Percentiles rank a stretch among this genome's conserved stretches.
Evolutionary conservation across 352 stramenopile species (phyloP).

Genomic region (Saprolegnia parasitica): DNA sequence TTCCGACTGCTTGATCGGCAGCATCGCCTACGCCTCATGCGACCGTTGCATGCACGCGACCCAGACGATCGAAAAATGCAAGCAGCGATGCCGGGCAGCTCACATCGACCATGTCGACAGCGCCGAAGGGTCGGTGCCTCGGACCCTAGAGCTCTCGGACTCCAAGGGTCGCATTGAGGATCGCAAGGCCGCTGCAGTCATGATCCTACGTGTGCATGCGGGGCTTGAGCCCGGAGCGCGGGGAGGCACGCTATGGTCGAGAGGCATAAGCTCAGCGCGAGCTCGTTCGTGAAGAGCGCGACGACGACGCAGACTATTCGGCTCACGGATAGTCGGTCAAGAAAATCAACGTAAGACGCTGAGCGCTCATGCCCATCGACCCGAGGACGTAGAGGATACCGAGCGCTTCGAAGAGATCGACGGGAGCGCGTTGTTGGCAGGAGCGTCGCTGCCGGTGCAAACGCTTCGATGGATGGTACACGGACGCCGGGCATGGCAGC

Average conservation of each 20-base stretch:
- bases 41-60: not conserved
- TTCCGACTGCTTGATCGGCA: not conserved
- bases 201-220: not conserved
- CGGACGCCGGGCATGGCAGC: too few relatives aligned
- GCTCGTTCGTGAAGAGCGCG: not conserved
- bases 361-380: not conserved
- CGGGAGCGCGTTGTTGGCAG: too few relatives aligned
- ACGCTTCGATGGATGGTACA: too few relatives aligned
- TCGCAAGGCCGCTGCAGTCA: not conserved
- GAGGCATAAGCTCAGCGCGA: not conserved
- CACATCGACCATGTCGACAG: constrained; percentile 22
- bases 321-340: not conserved
- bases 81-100: not conserved
- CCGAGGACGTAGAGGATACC: not conserved
- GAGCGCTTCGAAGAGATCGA: not conserved
- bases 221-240: not conserved
- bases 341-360: not conserved
- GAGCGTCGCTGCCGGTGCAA: too few relatives aligned
- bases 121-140: constrained; percentile 12
- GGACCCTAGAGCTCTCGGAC: too few relatives aligned
- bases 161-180: not conserved
- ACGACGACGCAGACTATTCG: not conserved
- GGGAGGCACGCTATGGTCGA: not conserved
- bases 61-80: not conserved
- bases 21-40: not conserved